Evolutionary conservation across 371 early-diverging fungal genomes (phyloP), one percentile per base, ranked within the genome.

Genomic region (Parasitella parasitica): DNA sequence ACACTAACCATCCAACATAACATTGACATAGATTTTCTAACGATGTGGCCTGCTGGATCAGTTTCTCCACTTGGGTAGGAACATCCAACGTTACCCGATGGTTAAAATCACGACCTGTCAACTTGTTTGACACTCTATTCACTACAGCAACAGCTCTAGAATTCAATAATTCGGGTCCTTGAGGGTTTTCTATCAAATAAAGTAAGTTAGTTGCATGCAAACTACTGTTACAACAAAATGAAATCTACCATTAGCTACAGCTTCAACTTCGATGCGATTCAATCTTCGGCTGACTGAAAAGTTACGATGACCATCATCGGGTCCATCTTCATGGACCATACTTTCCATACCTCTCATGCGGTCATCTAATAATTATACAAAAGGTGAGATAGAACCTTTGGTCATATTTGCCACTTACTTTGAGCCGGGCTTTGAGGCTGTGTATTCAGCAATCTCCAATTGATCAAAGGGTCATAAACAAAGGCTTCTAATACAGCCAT

Each of bases 401-500:
- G n/a, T n/a, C n/a, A n/a, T n/a, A n/a, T n/a, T n/a, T n/a, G n/a
- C n/a, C n/a, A 71, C 73, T 72, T 67, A 55, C 70, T 76, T 57
- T 79, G 80, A 8, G 41, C 63, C 20, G 81, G 81, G 54, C 81
- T 81, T 37, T 74, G 65, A 30, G 78, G 68, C 24, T 76, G 63
- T 35, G 74, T 81, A 43, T 81, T 77, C 5, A 77, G 57, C 57
- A 81, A 67, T 59, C 94, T 86, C 98, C 97, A 97, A 62, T 96
- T 97, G 75, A 98, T 96, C 59, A 98, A 76, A 4, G 99, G 99
- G 68, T 98, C 99, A 72, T 96, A 94, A 5, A 98, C 97, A 74
- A 98, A 98, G 9, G 99, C 98, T 69, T 98, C 98, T 41, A 98
- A 75, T 2, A 98, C 97, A 43, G 99, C 99, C 98, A 98, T 97